Conservation (phyloP, 345 rosid species). For the Populus euphratica region DNA sequence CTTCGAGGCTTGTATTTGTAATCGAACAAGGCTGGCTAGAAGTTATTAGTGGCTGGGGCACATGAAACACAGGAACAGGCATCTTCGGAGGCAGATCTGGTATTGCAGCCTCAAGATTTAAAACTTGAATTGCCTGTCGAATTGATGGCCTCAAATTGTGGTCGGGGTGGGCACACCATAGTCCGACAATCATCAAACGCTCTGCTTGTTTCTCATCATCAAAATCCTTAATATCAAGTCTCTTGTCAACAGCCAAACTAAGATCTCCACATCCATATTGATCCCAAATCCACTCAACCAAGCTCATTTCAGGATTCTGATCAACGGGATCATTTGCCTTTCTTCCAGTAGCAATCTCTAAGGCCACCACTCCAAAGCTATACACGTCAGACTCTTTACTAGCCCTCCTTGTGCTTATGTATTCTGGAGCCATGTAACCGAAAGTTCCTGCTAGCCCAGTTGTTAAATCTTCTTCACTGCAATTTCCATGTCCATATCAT, state of each 20-base stretch:
- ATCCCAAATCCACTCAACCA: constrained; percentile 48
- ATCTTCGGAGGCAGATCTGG: constrained; percentile 17
- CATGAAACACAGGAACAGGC: constrained; percentile 6
- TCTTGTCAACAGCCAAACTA: constrained; percentile 25
- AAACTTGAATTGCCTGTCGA: constrained; percentile 18
- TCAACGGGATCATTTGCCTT: constrained; percentile 30
- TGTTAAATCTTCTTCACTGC: constrained; percentile 52
- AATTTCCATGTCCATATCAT: constrained; percentile 21
- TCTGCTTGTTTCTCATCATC: constrained; percentile 35
- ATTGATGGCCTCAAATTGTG: constrained; percentile 24
- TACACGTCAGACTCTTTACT: constrained; percentile 32
- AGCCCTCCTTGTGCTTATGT: constrained; percentile 41
- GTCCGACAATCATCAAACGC: constrained; percentile 33
- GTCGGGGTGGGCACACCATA: constrained; percentile 28
- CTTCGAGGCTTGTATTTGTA: neutral
- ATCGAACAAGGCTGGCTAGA: neutral
- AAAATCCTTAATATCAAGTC: constrained; percentile 8
- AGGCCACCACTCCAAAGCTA: constrained; percentile 16
- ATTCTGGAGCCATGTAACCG: constrained; percentile 57
- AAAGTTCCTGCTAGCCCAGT: constrained; percentile 51
- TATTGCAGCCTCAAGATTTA: constrained; percentile 5
- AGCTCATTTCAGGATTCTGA: constrained; percentile 17
- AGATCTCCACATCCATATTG: constrained; percentile 25
- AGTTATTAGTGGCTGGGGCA: neutral
- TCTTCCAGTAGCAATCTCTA: constrained; percentile 17